Evolutionary conservation across 257 asterid species (phyloP).

Genomic region (Nicotiana tomentosiformis): DNA sequence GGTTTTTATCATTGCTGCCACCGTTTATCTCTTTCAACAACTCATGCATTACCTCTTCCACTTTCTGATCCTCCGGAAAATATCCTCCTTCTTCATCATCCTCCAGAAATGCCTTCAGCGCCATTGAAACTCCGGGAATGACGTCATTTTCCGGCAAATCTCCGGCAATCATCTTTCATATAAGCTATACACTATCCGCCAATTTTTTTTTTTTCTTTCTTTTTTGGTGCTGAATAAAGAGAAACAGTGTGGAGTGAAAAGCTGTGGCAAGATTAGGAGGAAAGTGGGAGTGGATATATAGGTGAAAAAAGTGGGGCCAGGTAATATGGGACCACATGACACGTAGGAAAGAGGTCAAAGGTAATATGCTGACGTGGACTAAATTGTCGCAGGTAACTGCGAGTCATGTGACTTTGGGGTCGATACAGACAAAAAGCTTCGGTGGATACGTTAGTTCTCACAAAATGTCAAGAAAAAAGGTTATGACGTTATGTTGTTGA

Average conservation of each 20-base stretch:
- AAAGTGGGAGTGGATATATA: background rate
- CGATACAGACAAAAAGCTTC: conserved; percentile 3
- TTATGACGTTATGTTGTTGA: background rate
- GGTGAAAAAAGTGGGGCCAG: background rate
- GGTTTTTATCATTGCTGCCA: background rate
- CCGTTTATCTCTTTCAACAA: conserved; percentile 9
- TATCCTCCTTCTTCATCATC: conserved; percentile 5
- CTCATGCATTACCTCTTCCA: conserved; percentile 16
- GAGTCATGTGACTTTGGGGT: conserved; percentile 9
- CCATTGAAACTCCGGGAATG: background rate
- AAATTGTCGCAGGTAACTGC: conserved; percentile 10
- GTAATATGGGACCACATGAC: background rate
- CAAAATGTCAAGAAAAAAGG: background rate
- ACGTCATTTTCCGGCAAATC: background rate
- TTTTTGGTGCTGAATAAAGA: background rate
- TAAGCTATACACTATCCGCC: background rate
- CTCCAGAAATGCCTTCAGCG: background rate
- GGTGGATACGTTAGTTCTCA: background rate
- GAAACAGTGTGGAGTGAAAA: background rate
- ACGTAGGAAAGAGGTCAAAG: conserved; percentile 8
- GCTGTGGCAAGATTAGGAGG: background rate
- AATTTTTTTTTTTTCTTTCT: background rate
- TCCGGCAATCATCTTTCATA: background rate
- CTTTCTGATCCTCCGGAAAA: conserved; percentile 5
- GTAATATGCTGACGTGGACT: background rate